Conservation (phyloP, 2,329 filamentous ascomycete genomes). For the Talaromyces sp. region DNA sequence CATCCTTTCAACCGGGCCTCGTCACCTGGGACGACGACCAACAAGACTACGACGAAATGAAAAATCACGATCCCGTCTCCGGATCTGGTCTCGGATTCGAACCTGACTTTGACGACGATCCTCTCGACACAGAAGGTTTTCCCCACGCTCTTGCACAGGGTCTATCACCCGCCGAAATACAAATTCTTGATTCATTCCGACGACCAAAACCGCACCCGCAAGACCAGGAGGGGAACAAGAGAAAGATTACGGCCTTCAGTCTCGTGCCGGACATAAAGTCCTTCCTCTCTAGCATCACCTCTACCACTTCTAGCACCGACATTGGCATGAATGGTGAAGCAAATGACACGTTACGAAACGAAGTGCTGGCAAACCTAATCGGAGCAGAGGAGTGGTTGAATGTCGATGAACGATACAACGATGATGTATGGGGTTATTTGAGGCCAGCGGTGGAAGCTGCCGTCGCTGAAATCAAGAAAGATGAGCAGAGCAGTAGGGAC, state of each 20-base stretch:
- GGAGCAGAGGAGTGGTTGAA: slow-evolving; percentile 33
- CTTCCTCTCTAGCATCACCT: slow-evolving; percentile 23
- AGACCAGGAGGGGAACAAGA: background rate
- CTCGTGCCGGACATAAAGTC: slow-evolving; percentile 34
- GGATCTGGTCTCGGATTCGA: background rate
- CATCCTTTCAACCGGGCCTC: slow-evolving; percentile 32
- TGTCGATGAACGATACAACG: slow-evolving; percentile 41
- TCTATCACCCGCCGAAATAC: slow-evolving; percentile 27
- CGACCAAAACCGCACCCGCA: slow-evolving; percentile 14
- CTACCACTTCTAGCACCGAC: background rate
- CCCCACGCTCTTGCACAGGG: slow-evolving; percentile 17
- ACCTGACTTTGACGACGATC: slow-evolving; percentile 18
- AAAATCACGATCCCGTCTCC: background rate
- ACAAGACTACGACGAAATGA: background rate
- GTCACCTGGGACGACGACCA: background rate
- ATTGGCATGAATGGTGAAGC: background rate
- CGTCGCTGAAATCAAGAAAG: slow-evolving; percentile 51
- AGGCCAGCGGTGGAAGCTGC: slow-evolving; percentile 56
- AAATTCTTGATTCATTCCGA: slow-evolving; percentile 33
- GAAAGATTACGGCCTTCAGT: slow-evolving; percentile 28
- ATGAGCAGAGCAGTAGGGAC: slow-evolving; percentile 9
- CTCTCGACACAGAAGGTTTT: slow-evolving; percentile 21
- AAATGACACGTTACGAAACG: slow-evolving; percentile 28
- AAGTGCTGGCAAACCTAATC: slow-evolving; percentile 29
- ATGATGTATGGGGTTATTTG: slow-evolving; percentile 67